Evolutionary conservation across 495 filamentous ascomycete genomes (phyloP).

Genomic region (Tirmania nivea): DNA sequence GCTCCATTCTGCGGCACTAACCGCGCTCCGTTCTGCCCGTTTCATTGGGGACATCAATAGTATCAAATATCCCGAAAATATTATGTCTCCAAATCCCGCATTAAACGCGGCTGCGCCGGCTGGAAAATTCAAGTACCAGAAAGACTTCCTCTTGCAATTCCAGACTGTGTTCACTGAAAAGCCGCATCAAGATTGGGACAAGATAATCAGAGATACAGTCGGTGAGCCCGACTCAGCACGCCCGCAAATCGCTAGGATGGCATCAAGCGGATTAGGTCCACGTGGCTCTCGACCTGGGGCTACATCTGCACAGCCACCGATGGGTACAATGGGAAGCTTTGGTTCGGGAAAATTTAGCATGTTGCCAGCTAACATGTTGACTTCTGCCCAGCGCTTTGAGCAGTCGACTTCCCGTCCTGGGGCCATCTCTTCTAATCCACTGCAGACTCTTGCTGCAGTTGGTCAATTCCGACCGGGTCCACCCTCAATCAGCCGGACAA

Average conservation of each 20-base stretch:
- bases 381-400: constrained; percentile 12
- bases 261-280: constrained; percentile 29
- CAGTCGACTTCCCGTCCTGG: not conserved
- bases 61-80: constrained; percentile 51
- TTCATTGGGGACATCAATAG: constrained; percentile 50
- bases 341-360: constrained; percentile 20
- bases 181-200: constrained; percentile 73
- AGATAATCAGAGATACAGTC: constrained; percentile 62
- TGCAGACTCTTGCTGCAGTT: not conserved
- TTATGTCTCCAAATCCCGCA: constrained; percentile 74
- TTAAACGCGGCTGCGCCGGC: constrained; percentile 53
- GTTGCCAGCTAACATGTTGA: constrained; percentile 8
- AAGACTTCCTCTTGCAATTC: constrained; percentile 93
- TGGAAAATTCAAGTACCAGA: constrained; percentile 84
- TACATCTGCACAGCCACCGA: constrained; percentile 22
- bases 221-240: constrained; percentile 39
- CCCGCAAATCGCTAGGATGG: constrained; percentile 49
- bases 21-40: constrained; percentile 69
- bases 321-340: constrained; percentile 51
- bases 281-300: constrained; percentile 25
- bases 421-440: not conserved
- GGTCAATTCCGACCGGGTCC: not conserved
- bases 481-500: constrained; percentile 27
- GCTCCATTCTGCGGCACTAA: constrained; percentile 78
- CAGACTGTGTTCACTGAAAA: constrained; percentile 85